Evolutionary conservation across 768 basidiomycete genomes (phyloP).

Genomic region (Rhodotorula taiwanensis): DNA sequence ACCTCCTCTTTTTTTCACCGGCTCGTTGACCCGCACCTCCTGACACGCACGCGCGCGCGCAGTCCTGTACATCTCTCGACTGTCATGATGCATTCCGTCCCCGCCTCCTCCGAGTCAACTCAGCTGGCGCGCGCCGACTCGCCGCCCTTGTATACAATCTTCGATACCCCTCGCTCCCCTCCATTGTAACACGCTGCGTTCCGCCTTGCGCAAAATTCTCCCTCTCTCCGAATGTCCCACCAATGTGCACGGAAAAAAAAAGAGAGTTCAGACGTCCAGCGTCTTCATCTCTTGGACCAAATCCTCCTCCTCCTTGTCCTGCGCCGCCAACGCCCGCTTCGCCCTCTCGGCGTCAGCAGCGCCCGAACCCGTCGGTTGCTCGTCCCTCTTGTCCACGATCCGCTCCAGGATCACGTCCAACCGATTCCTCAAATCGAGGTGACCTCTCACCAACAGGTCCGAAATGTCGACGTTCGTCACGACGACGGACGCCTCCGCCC

Average conservation of each 20-base stretch:
- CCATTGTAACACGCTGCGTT: no score
- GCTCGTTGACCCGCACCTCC: not conserved
- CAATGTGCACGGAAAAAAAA: no score
- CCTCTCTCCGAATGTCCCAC: no score
- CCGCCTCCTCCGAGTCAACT: not conserved
- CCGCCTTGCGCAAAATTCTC: no score
- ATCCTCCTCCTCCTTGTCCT: not conserved
- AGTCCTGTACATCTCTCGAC: constrained; percentile 68
- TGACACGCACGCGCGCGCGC: not conserved
- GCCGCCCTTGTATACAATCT: not conserved
- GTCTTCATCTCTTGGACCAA: not conserved
- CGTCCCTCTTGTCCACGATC: not conserved
- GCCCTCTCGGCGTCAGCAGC: not conserved
- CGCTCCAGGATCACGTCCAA: constrained; percentile 17
- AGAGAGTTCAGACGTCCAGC: no score
- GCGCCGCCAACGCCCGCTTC: not conserved
- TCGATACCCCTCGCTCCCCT: no score
- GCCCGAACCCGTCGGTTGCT: not conserved
- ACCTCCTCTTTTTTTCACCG: constrained; percentile 3
- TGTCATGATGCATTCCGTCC: not conserved
- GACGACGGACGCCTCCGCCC: no score
- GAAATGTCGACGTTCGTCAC: constrained; percentile 16
- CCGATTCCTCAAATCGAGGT: constrained; percentile 14
- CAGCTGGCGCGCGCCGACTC: not conserved
- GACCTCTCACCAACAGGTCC: constrained; percentile 7